Percentiles rank a stretch among this genome's conserved stretches.
Evolutionary conservation across 2,329 filamentous ascomycete genomes (phyloP).

Genomic region (Arthrobotrys pseudoclavata): DNA sequence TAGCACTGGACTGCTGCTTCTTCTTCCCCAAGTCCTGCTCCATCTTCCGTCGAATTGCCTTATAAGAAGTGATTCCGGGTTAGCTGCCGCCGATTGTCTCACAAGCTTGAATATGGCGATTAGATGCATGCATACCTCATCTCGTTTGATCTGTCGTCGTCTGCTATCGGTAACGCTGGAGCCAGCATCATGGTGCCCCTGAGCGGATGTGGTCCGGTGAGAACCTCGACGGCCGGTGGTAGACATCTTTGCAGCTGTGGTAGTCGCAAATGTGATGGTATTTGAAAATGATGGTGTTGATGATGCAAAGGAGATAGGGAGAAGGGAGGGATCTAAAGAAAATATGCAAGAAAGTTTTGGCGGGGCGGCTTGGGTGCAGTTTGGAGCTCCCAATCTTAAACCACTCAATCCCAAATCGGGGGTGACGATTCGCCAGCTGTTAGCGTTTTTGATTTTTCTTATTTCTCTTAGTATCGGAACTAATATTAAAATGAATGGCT

Average conservation of each 20-base stretch:
- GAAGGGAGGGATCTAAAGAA: constrained; percentile 40
- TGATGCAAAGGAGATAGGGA: constrained; percentile 38
- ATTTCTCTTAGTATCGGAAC: constrained; percentile 27
- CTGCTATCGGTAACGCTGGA: constrained; percentile 91
- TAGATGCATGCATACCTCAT: constrained; percentile 78
- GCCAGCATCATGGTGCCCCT: constrained; percentile 53
- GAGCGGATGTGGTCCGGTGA: constrained; percentile 42
- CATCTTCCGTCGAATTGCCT: constrained; percentile 97
- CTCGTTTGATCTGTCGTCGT: constrained; percentile 95
- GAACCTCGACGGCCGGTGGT: constrained; percentile 47
- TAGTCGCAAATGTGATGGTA: constrained; percentile 14
- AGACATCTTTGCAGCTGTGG: constrained; percentile 40
- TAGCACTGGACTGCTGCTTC: constrained; percentile 79
- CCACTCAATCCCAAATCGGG: constrained; percentile 59
- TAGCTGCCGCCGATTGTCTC: constrained; percentile 44
- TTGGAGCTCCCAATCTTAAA: constrained; percentile 61
- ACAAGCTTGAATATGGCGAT: constrained; percentile 7
- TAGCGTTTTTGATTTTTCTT: constrained; percentile 5
- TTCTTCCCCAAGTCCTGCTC: constrained; percentile 99
- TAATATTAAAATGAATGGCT: neutral
- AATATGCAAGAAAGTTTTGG: constrained; percentile 52
- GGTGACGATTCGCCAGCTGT: constrained; percentile 6
- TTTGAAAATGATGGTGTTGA: constrained; percentile 38
- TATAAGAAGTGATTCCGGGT: constrained; percentile 55
- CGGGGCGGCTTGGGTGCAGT: constrained; percentile 44